A percentile compares a stretch with the other conserved stretches of the same genome.
These are phyloP conservation scores for Miscanthus sacchariflorus DNA, from an alignment of 202 grass and related monocot genomes.

Conservation along the genomic window DNA sequence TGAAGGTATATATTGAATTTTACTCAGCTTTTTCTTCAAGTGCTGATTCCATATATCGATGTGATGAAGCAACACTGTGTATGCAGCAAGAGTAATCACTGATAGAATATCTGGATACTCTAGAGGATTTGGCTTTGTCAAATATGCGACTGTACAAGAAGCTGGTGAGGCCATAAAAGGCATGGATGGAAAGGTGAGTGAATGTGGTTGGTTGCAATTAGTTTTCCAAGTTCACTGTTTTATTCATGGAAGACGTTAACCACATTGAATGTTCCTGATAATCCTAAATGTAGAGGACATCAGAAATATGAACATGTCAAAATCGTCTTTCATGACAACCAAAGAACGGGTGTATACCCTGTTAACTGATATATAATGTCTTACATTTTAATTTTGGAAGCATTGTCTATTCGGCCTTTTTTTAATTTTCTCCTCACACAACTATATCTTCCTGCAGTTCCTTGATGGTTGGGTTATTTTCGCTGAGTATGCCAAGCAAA, in stretches of 20 bases:
- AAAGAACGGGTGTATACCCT: background rate
- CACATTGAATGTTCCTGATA: background rate
- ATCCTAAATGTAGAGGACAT: background rate
- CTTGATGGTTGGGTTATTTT: conserved; percentile 95
- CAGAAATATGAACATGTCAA: background rate
- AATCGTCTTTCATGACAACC: background rate
- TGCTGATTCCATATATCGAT: background rate
- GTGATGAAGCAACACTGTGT: background rate
- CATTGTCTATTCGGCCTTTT: background rate
- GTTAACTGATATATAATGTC: background rate
- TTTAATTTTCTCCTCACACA: background rate
- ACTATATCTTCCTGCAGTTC: conserved; percentile 58
- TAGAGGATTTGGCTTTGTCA: conserved; percentile 88
- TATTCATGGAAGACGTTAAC: background rate
- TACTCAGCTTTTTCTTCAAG: background rate
- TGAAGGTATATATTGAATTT: conserved; percentile 50
- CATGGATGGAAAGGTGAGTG: conserved; percentile 87
- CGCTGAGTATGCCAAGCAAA: conserved; percentile 71
- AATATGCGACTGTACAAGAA: conserved; percentile 75
- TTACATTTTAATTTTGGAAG: background rate
- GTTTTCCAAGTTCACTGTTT: background rate
- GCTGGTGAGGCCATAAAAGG: conserved; percentile 73
- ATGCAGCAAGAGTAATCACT: conserved; percentile 78
- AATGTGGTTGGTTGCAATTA: background rate
- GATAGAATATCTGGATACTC: conserved; percentile 88